Evolutionary conservation across 495 filamentous ascomycete genomes (phyloP), one percentile per base, ranked within the genome.

Genomic region (Hypoxylon lienhwacheense): DNA sequence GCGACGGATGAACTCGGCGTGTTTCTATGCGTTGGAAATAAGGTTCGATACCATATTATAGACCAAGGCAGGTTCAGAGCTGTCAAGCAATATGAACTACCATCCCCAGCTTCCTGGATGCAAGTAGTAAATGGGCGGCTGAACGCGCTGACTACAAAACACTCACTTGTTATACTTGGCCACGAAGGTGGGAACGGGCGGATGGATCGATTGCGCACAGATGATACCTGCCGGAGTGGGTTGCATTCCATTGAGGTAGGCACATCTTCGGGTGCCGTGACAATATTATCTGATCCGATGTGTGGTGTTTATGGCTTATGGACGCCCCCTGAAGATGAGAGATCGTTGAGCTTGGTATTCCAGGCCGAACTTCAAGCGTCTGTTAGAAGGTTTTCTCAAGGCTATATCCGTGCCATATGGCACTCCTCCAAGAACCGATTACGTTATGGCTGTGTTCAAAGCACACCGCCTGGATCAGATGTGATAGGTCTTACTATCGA

Each of bases 401-500:
- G 70, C 2, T 57, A 70, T 35, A 70, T 66, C 19, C 72, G 76
- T 28, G 77, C 81, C 7, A 39, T 58, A 2, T 80, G 75, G 75
- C 58, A 63, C 55, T 59, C 29, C 5, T 31, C 20, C 16, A 55
- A 55, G 35, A 58, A 58, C 31, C 34, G 20, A 28, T 61, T 56
- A 35, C 56, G 55, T 14, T 75, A 64, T 41, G 70, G 57, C 10
- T 53, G 64, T 12, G 43, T 68, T 12, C 53, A 59, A 16, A 67
- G 44, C 37, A 65, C 56, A 2, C 36, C 45, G 5, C 62, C 67
- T 32, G 66, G 71, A 31, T 65, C 72, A 7, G 73, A 78, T 29
- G 72, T 80, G 10, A 74, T 90, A 25, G 88, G 87, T 1, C 73
- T 82, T 5, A 79, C 79, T 20, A 77, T 86, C 17, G 81, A 87